Evolutionary conservation across 2,329 filamentous ascomycete genomes (phyloP).

Genomic region (Pseudocercospora pini-densiflorae): DNA sequence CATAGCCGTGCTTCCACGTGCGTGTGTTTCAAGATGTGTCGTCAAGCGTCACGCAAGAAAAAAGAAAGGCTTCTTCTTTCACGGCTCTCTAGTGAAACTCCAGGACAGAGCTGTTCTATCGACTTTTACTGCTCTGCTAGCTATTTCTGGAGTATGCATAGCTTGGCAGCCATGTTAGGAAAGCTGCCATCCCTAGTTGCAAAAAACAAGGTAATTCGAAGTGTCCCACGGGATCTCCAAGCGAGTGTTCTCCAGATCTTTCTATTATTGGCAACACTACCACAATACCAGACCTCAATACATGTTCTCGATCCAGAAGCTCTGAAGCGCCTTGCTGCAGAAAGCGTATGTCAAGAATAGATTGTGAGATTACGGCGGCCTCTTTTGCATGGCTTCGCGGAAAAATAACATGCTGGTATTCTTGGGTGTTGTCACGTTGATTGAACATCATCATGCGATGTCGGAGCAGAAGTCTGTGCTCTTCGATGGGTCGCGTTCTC

Average conservation of each 20-base stretch:
- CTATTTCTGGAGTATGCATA: neutral
- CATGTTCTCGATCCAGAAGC: neutral
- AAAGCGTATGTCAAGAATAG: no score
- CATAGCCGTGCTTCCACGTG: neutral
- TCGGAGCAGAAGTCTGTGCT: slow-evolving; percentile 5
- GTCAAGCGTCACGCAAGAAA: neutral
- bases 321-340: neutral
- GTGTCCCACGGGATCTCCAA: neutral
- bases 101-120: no score
- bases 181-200: neutral
- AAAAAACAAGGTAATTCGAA: neutral
- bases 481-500: neutral
- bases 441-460: neutral
- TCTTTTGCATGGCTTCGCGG: no score
- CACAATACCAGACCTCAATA: neutral
- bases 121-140: neutral
- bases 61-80: neutral
- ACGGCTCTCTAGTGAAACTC: neutral
- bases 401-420: neutral
- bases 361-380: no score
- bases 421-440: neutral
- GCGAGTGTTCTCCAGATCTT: neutral
- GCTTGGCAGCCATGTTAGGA: neutral
- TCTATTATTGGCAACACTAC: neutral
- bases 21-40: neutral